A percentile compares a stretch with the other conserved stretches of the same genome.
phyloP scores from a whole-genome alignment of 345 rosid genomes.

The Rhizophora apiculata region DNA sequence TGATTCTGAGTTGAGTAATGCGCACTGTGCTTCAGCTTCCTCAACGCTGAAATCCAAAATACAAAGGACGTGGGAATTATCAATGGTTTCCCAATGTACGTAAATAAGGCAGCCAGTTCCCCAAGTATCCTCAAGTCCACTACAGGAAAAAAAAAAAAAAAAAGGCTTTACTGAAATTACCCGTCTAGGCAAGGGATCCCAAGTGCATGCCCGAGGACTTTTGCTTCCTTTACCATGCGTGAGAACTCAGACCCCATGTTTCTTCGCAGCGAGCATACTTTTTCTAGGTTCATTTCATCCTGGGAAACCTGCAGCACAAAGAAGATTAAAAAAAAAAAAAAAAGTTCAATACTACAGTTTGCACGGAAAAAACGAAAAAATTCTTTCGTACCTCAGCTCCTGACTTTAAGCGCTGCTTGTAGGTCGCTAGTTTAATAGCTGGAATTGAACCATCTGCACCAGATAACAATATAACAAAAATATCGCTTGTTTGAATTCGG shows the following conservation, averaged over 20 bases:
- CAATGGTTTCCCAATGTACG: neutral
- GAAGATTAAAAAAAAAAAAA: neutral
- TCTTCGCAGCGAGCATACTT: conserved; percentile 58
- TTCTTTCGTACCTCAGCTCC: conserved; percentile 47
- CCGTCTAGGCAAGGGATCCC: conserved; percentile 93
- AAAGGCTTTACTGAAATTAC: conserved; percentile 33
- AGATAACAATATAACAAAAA: neutral
- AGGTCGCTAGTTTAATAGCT: conserved; percentile 76
- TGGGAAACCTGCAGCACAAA: conserved; percentile 44
- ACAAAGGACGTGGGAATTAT: conserved; percentile 5
- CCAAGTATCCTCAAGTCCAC: neutral
- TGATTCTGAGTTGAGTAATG: conserved; percentile 71
- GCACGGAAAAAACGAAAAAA: neutral
- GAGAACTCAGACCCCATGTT: conserved; percentile 95
- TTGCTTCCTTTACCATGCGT: conserved; percentile 81
- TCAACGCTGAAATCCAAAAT: conserved; percentile 52
- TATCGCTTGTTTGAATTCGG: neutral
- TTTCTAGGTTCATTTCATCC: conserved; percentile 40
- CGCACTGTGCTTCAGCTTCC: conserved; percentile 97
- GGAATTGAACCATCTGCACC: conserved; percentile 86
- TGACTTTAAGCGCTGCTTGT: conserved; percentile 60
- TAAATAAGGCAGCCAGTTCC: neutral
- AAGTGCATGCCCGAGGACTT: conserved; percentile 62
- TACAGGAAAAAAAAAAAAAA: neutral
- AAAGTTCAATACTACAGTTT: neutral